Evolutionary conservation across 345 rosid species (phyloP), one percentile per base, ranked within the genome.

Genomic region (Eucalyptus pauciflora): DNA sequence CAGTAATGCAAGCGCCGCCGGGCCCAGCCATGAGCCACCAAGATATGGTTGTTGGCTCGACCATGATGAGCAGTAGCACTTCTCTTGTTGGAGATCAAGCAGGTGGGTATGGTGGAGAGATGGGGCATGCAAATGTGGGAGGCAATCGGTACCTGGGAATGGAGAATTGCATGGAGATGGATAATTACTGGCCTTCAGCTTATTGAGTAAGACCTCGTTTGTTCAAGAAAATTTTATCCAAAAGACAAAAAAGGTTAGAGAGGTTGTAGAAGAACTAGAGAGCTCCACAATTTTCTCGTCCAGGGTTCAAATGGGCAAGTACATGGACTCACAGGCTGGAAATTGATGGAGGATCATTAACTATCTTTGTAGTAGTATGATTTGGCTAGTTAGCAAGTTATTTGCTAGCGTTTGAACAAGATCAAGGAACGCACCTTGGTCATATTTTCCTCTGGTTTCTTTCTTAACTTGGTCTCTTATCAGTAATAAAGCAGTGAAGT

Each of bases 141-240:
- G 89, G 87, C 88, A 91, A 88, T 87, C 93, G 96, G 87, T 94
- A 81, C 89, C 76, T 95, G 93, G 94, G 95, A 56, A 94, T 95
- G 92, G 97, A 96, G 49, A 94, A 95, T 51, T 95, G 99, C 93
- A 92, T 96, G 96, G 99, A 98, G 90, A 92, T 98, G 86, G 98
- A 97, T 51, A 95, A 90, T 89, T 97, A 95, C 91, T 98, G 99
- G 99, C 95, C 97, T 67, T 9, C 97, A 41, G 29, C 85, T 46
- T 98, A 95, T 89, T 96, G 91, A 86, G 46, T 51, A 52, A n/a
- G n/a, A 49, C 60, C 87, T 50, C 62, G 87, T 46, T n/a, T n/a
- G 43, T 50, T 50, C 87, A 46, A 25, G 25, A 54, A 50, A 54
- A 86, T 50, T 33, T 50, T 16, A 48, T 86, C 31, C 31, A 45